Evolutionary conservation across 495 filamentous ascomycete species (phyloP).

Genomic region (Podospora sp.): DNA sequence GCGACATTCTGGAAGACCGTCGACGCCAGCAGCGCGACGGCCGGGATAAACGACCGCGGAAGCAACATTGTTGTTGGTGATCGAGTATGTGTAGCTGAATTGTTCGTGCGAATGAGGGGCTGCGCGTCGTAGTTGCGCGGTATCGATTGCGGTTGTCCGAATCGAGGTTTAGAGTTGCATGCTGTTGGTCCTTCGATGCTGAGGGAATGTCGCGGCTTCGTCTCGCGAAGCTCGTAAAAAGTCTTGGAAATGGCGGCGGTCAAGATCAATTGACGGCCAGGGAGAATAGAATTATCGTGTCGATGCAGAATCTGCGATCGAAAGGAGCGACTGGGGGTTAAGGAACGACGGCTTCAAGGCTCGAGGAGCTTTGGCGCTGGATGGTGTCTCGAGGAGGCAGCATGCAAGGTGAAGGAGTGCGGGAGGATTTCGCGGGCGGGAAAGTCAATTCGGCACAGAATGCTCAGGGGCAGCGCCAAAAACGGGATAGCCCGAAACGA

Average conservation of each 20-base stretch:
- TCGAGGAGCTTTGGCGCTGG: slow-evolving; percentile 14
- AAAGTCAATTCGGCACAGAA: neutral
- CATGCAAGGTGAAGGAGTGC: neutral
- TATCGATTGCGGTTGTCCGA: neutral
- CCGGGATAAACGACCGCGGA: slow-evolving; percentile 38
- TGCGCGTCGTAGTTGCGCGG: neutral
- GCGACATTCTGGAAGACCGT: slow-evolving; percentile 41
- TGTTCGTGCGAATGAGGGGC: neutral
- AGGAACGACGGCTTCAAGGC: slow-evolving; percentile 7
- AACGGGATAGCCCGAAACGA: neutral
- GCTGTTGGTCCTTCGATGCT: neutral
- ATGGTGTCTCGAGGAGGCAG: slow-evolving; percentile 10
- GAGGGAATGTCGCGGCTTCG: slow-evolving; percentile 12
- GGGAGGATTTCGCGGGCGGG: neutral
- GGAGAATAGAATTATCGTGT: slow-evolving; percentile 7
- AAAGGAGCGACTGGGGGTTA: slow-evolving; percentile 2
- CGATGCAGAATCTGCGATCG: neutral
- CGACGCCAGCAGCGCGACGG: slow-evolving; percentile 46
- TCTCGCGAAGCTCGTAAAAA: slow-evolving; percentile 3
- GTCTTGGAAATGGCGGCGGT: slow-evolving; percentile 11
- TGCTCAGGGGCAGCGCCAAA: slow-evolving; percentile 20
- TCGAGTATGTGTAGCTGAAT: neutral
- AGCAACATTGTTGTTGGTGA: slow-evolving; percentile 33
- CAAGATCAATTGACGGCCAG: slow-evolving; percentile 28
- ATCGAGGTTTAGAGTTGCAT: slow-evolving; percentile 1